Evolutionary conservation across 2,329 filamentous ascomycete species (phyloP), one percentile per base, ranked within the genome.

Genomic region (Colletotrichum sansevieriae): DNA sequence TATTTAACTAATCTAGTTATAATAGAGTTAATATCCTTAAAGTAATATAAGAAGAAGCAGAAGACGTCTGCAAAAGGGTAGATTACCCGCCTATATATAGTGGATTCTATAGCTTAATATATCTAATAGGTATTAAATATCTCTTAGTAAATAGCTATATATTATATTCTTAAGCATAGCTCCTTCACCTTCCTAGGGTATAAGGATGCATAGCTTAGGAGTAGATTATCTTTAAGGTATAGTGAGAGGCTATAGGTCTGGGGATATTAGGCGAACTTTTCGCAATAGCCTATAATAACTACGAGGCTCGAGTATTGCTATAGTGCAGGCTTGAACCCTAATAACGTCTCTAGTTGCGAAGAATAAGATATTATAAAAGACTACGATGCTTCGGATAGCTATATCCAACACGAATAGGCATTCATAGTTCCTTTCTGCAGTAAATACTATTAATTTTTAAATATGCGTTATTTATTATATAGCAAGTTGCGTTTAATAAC

Each of bases 11-110:
- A 46, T 46, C 43, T 18, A 7, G 43, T 46, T n/a, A 46, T 7
- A 1, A 46, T 46, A n/a, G 15, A 46, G 43, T 18, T 7, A 7
- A 46, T 10, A 7, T 46, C 43, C n/a, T 46, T 46, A 7, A 46
- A 46, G 10, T n/a, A 46, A 46, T 46, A 46, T 7, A 5, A 46
- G 43, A 46, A 46, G 15, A 46, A 46, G 43, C 43, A 46, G 43
- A 46, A 46, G 43, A 46, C n/a, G n/a, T 46, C 43, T 46, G 43
- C 3, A 46, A 46, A 46, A 46, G n/a, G 43, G 43, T 46, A 46
- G 4, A 46, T 18, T 46, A 46, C 43, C 43, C n/a, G n/a, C 43
- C 43, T 7, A 18, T 20, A 46, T 7, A 46, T 46, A 4, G 15
- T 18, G 2, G 43, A 46, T 46, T 46, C 43, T n/a, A 7, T n/a